phyloP scores from a whole-genome alignment of 2,329 filamentous ascomycete genomes.

The Fusarium aywerte region DNA sequence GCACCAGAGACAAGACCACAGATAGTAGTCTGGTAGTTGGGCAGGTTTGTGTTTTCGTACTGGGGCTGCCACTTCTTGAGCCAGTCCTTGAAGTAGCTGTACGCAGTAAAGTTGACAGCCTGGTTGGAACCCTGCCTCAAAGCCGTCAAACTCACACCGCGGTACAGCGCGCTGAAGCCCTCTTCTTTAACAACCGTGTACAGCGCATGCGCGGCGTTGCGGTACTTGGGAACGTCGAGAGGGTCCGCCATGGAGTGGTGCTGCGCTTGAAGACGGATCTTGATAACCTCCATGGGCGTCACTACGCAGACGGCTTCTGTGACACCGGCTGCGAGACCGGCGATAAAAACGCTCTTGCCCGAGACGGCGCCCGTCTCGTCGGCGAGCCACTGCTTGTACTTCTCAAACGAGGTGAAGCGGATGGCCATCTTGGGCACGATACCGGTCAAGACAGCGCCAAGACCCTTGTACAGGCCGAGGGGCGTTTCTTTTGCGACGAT shows the following conservation, averaged over 20 bases:
- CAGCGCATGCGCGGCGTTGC: slow-evolving; percentile 83
- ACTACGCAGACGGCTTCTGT: slow-evolving; percentile 97
- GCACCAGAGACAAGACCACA: slow-evolving; percentile 93
- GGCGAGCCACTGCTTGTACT: slow-evolving; percentile 87
- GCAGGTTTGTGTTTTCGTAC: slow-evolving; percentile 72
- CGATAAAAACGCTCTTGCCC: slow-evolving; percentile 74
- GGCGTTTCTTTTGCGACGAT: slow-evolving; percentile 93
- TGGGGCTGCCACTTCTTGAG: slow-evolving; percentile 79
- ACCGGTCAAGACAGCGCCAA: slow-evolving; percentile 95
- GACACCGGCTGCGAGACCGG: slow-evolving; percentile 90
- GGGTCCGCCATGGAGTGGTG: slow-evolving; percentile 98
- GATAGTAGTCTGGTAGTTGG: slow-evolving; percentile 87
- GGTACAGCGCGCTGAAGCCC: slow-evolving; percentile 86
- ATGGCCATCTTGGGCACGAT: slow-evolving; percentile 99
- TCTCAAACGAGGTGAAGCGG: slow-evolving; percentile 96
- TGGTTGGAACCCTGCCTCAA: slow-evolving; percentile 96
- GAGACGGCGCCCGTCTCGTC: slow-evolving; percentile 75
- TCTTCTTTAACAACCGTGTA: slow-evolving; percentile 95
- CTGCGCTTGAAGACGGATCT: slow-evolving; percentile 97
- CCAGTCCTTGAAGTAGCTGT: slow-evolving; percentile 88
- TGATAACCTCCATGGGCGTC: slow-evolving; percentile 98
- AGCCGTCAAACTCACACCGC: slow-evolving; percentile 92
- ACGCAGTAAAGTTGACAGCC: slow-evolving; percentile 98
- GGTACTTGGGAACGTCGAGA: slow-evolving; percentile 95
- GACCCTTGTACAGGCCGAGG: slow-evolving; percentile 93